These are phyloP conservation scores for Candida taoyuanica DNA, from an alignment of 805 yeast species.

Conservation along the genomic window DNA sequence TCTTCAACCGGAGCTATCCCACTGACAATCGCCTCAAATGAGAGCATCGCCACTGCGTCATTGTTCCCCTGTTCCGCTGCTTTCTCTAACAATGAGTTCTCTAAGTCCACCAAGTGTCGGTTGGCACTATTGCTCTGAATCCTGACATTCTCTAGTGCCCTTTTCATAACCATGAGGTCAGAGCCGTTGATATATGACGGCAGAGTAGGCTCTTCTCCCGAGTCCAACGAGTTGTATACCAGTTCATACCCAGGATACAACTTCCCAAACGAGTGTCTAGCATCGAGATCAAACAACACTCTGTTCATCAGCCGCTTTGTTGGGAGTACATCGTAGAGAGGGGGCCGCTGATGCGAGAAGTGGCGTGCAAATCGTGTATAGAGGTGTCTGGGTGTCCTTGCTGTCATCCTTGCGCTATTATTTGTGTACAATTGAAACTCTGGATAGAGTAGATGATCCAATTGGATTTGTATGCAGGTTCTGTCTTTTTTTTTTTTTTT, in stretches of 20 bases:
- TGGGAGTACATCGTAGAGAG: constrained; percentile 49
- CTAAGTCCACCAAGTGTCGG: constrained; percentile 52
- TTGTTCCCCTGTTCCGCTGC: constrained; percentile 82
- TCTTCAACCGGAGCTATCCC: constrained; percentile 44
- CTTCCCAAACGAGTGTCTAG: constrained; percentile 48
- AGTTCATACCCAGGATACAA: constrained; percentile 49
- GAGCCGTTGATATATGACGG: constrained; percentile 47
- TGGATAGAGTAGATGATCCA: too few species aligned
- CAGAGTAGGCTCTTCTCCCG: constrained; percentile 19
- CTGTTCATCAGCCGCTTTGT: constrained; percentile 51
- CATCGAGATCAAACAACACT: constrained; percentile 62
- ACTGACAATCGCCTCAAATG: constrained; percentile 56
- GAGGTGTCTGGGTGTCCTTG: background rate
- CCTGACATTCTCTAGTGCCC: constrained; percentile 58
- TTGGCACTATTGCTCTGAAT: constrained; percentile 56
- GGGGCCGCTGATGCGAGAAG: constrained; percentile 29
- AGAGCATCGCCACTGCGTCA: constrained; percentile 72
- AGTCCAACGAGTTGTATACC: constrained; percentile 45
- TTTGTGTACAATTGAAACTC: too few species aligned
- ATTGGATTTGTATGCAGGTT: too few species aligned
- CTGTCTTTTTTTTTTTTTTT: background rate
- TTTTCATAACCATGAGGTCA: constrained; percentile 66
- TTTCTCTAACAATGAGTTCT: constrained; percentile 67
- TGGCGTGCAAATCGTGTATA: constrained; percentile 5
- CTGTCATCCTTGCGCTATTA: too few species aligned